phyloP scores from a whole-genome alignment of 2,329 filamentous ascomycete genomes.

The Cladosporium sp. region DNA sequence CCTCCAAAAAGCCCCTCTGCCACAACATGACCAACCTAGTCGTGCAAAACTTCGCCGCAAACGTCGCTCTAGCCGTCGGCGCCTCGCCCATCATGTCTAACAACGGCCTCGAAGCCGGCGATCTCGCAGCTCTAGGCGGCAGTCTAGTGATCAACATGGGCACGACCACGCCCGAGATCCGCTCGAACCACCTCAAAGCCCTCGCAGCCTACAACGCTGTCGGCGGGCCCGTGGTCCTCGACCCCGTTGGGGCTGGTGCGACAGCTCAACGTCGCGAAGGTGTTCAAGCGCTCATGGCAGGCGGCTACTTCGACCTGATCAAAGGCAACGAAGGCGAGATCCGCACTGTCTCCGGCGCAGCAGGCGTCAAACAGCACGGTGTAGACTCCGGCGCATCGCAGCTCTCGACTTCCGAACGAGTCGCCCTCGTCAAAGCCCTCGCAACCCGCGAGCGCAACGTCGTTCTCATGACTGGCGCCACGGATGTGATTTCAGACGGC shows the following conservation, averaged over 20 bases:
- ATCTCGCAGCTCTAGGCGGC: slow-evolving; percentile 73
- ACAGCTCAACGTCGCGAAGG: slow-evolving; percentile 69
- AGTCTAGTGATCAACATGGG: slow-evolving; percentile 93
- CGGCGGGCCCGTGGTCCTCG: slow-evolving; percentile 73
- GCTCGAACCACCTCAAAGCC: slow-evolving; percentile 68
- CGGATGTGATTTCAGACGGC: slow-evolving; percentile 76
- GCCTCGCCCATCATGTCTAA: slow-evolving; percentile 93
- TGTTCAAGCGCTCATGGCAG: slow-evolving; percentile 64
- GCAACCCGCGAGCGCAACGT: slow-evolving; percentile 66
- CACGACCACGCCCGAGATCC: slow-evolving; percentile 71
- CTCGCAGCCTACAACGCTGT: slow-evolving; percentile 75
- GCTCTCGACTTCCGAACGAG: slow-evolving; percentile 52
- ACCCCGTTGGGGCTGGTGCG: slow-evolving; percentile 87
- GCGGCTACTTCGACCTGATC: slow-evolving; percentile 78
- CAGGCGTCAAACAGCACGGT: slow-evolving; percentile 62
- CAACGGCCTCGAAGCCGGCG: slow-evolving; percentile 73
- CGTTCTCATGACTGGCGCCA: slow-evolving; percentile 75
- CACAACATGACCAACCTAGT: slow-evolving; percentile 99
- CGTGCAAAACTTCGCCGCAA: slow-evolving; percentile 91
- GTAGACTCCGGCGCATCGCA: slow-evolving; percentile 70
- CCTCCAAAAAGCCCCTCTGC: slow-evolving; percentile 64
- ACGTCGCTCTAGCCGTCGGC: slow-evolving; percentile 78
- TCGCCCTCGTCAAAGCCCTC: slow-evolving; percentile 59
- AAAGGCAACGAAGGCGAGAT: slow-evolving; percentile 95
- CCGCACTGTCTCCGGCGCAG: slow-evolving; percentile 61